Evolutionary conservation across 805 yeast genomes (phyloP).

Genomic region (Ogataea angusta): DNA sequence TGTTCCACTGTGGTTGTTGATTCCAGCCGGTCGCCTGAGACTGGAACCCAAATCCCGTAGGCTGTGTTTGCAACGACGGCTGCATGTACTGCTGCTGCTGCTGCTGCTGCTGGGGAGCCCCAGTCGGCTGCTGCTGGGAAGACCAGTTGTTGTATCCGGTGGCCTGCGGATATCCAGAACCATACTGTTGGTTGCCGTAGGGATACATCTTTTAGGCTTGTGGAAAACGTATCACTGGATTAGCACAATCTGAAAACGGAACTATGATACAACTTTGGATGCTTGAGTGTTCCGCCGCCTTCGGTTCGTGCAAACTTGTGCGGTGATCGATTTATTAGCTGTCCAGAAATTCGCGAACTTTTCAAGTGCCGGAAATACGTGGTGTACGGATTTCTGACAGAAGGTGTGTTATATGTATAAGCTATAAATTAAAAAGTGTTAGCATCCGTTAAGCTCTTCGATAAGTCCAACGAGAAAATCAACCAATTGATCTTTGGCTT

Average conservation of each 20-base stretch:
- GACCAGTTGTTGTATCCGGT: slow-evolving; percentile 26
- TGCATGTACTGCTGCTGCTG: slow-evolving; percentile 21
- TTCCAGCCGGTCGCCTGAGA: slow-evolving; percentile 18
- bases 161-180: slow-evolving; percentile 24
- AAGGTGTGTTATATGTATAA: not conserved
- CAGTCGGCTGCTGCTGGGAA: slow-evolving; percentile 33
- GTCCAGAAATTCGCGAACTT: slow-evolving; percentile 14
- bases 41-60: slow-evolving; percentile 37
- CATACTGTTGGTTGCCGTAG: slow-evolving; percentile 25
- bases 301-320: not conserved
- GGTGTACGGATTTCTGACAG: slow-evolving; percentile 6
- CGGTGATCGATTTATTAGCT: slow-evolving; percentile 12
- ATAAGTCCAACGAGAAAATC: slow-evolving; percentile 25
- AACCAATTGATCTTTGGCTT: slow-evolving; percentile 22
- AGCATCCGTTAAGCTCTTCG: slow-evolving; percentile 24
- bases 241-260: not conserved
- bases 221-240: not conserved
- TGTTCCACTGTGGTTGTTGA: slow-evolving; percentile 13
- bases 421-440: slow-evolving; percentile 7
- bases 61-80: slow-evolving; percentile 31
- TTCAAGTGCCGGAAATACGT: not conserved
- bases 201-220: slow-evolving; percentile 22
- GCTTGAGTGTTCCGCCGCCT: not conserved
- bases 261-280: not conserved
- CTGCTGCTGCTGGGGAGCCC: slow-evolving; percentile 21